A percentile compares a stretch with the other conserved stretches of the same genome.
phyloP scores from a whole-genome alignment of 805 yeast species.

The Spathaspora arborariae region DNA sequence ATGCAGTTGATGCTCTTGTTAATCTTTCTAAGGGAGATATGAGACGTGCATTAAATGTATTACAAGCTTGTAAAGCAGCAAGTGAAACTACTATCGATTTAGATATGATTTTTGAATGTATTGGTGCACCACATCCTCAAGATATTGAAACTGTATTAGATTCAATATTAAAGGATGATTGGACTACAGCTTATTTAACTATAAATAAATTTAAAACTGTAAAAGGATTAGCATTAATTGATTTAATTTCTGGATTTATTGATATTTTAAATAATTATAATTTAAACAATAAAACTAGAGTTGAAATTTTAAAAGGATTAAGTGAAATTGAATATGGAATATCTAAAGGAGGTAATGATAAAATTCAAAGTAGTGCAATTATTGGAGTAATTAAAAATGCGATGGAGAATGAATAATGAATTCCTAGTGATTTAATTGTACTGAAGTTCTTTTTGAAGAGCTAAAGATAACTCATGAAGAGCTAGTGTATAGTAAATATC shows the following conservation, averaged over 20 bases:
- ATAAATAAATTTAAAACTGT: conserved; percentile 59
- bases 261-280: conserved; percentile 68
- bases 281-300: conserved; percentile 58
- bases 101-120: conserved; percentile 84
- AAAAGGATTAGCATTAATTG: conserved; percentile 89
- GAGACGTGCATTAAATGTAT: conserved; percentile 89
- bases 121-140: conserved; percentile 91
- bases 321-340: conserved; percentile 90
- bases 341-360: conserved; percentile 88
- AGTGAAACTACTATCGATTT: conserved; percentile 53
- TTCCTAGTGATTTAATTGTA: not conserved
- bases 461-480: no score
- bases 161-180: conserved; percentile 79
- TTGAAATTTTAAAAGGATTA: conserved; percentile 62
- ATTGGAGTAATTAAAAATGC: conserved; percentile 80
- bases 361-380: conserved; percentile 83
- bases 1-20: conserved; percentile 65
- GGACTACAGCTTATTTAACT: conserved; percentile 73
- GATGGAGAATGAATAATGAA: conserved; percentile 39
- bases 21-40: conserved; percentile 87
- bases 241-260: conserved; percentile 72
- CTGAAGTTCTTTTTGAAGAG: no score
- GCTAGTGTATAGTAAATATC: no score
- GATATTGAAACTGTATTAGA: conserved; percentile 75
- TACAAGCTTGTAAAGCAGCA: conserved; percentile 92